A percentile compares a stretch with the other conserved stretches of the same genome.
Conservation (phyloP, 805 yeast species). For the Candida maesae region DNA sequence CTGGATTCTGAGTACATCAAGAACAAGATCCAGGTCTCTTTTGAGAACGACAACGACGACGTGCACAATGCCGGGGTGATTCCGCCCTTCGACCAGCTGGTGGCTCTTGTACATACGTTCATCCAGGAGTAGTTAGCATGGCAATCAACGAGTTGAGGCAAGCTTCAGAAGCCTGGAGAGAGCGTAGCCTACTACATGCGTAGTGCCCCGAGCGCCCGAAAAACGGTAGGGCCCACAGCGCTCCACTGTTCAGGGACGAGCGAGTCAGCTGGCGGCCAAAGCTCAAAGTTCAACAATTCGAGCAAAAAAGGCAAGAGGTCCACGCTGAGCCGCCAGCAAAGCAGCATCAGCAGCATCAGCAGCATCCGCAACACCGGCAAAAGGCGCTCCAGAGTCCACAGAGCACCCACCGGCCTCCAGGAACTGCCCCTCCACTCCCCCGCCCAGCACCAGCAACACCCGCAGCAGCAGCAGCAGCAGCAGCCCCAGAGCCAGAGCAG, state of each 20-base stretch:
- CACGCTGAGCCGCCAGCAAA: background rate
- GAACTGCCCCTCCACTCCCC: too few species aligned
- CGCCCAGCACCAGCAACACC: background rate
- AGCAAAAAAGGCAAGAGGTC: conserved; percentile 1
- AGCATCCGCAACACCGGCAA: background rate
- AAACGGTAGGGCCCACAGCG: conserved; percentile 5
- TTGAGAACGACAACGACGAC: conserved; percentile 28
- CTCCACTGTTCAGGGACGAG: conserved; percentile 5
- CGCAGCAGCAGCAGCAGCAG: too few species aligned
- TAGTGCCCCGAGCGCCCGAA: background rate
- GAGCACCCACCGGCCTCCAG: too few species aligned
- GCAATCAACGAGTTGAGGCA: background rate
- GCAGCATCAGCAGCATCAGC: too few species aligned
- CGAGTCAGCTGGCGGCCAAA: conserved; percentile 16
- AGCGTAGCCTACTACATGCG: too few species aligned
- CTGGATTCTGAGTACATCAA: conserved; percentile 32
- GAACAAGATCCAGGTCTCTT: conserved; percentile 27
- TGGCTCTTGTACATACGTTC: conserved; percentile 5
- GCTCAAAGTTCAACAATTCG: too few species aligned
- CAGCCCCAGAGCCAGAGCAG: too few species aligned
- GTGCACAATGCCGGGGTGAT: conserved; percentile 24
- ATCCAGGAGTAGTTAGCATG: background rate
- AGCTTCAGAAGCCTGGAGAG: too few species aligned
- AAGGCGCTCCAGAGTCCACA: conserved; percentile 1
- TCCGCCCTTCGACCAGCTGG: conserved; percentile 26